A percentile compares a stretch with the other conserved stretches of the same genome.
Conservation (phyloP, 257 asterid species). For the Solanum pimpinellifolium region DNA sequence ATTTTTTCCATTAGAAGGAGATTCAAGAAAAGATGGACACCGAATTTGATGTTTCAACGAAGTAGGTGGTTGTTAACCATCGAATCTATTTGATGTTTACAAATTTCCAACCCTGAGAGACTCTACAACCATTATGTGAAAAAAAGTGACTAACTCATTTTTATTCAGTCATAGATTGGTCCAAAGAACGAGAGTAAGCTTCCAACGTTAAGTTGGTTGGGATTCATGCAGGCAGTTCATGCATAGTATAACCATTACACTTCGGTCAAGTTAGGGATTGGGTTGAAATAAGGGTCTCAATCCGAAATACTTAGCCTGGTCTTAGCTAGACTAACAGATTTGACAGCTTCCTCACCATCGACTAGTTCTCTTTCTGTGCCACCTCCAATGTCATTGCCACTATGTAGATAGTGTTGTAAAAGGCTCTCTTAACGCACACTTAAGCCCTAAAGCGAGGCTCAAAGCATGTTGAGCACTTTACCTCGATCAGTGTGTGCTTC, state of each 20-base stretch:
- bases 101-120: no score
- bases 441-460: neutral
- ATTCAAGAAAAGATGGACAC: neutral
- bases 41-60: no score
- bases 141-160: no score
- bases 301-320: neutral
- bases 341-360: neutral
- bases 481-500: neutral
- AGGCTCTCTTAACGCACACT: neutral
- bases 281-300: neutral
- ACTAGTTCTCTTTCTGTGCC: neutral
- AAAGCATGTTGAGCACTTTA: neutral
- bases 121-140: no score
- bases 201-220: no score
- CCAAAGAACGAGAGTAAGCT: no score
- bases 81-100: no score
- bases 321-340: no score
- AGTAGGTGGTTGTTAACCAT: no score
- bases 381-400: neutral
- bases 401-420: neutral
- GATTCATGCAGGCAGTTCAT: no score
- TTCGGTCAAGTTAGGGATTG: neutral
- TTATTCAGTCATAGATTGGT: no score
- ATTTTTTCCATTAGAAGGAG: neutral
- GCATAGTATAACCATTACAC: neutral